These are phyloP conservation scores for Dioscorea cayenensis DNA, from an alignment of 116 monocot genomes.

Conservation along the genomic window DNA sequence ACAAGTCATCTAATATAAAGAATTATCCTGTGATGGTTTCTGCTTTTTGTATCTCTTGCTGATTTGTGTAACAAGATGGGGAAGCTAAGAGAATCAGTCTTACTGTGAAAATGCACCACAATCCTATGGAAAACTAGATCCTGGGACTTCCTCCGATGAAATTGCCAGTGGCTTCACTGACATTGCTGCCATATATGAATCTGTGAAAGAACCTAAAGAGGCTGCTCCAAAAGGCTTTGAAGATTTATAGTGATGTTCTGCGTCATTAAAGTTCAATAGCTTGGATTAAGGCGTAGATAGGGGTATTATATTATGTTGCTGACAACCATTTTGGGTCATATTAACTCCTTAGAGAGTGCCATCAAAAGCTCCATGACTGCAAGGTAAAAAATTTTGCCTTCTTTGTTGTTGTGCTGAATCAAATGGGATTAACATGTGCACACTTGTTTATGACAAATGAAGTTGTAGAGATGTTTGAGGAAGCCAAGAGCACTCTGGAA, in stretches of 20 bases:
- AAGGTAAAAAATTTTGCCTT: constrained; percentile 6
- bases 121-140: constrained; percentile 19
- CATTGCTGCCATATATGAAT: constrained; percentile 19
- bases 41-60: constrained; percentile 19
- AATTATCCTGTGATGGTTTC: constrained; percentile 23
- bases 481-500: constrained; percentile 7
- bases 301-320: constrained; percentile 15
- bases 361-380: constrained; percentile 5
- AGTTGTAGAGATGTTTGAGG: constrained; percentile 8
- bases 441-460: neutral
- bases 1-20: constrained; percentile 15
- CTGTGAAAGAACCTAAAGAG: constrained; percentile 21
- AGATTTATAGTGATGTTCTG: constrained; percentile 15
- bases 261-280: constrained; percentile 19
- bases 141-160: constrained; percentile 15
- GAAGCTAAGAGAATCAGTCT: constrained; percentile 16
- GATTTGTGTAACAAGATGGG: constrained; percentile 25
- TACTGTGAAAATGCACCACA: constrained; percentile 22
- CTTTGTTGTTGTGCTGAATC: constrained; percentile 7
- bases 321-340: constrained; percentile 7
- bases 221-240: constrained; percentile 25
- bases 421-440: constrained; percentile 3
- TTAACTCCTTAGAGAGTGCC: constrained; percentile 2
- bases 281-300: constrained; percentile 25
- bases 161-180: constrained; percentile 24